phyloP scores from a whole-genome alignment of 148 eudicot species.

The Limonium bicolor region DNA sequence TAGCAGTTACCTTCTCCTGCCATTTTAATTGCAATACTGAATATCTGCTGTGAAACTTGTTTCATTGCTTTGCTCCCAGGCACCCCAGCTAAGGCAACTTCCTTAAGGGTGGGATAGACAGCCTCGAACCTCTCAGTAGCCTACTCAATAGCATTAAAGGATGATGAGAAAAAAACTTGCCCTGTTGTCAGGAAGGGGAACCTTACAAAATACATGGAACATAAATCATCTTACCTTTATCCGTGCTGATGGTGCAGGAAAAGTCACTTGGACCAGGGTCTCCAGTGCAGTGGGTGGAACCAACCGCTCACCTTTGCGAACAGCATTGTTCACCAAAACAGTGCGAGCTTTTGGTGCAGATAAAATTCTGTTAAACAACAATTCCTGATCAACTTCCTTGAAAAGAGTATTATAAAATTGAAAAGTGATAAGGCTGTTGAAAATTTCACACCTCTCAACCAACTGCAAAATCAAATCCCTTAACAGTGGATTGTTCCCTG shows the following conservation, averaged over 20 bases:
- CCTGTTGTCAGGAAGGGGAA: too few relatives aligned
- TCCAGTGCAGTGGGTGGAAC: conserved; percentile 59
- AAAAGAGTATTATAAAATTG: too few relatives aligned
- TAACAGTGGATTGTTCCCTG: conserved; percentile 50
- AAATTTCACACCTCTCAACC: conserved; percentile 41
- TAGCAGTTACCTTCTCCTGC: conserved; percentile 86
- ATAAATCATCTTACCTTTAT: conserved; percentile 37
- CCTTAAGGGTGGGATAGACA: conserved; percentile 61
- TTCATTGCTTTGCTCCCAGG: conserved; percentile 86
- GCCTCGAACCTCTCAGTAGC: conserved; percentile 88
- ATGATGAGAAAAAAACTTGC: background rate
- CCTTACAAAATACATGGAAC: too few relatives aligned
- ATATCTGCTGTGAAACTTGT: conserved; percentile 51
- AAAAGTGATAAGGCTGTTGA: too few relatives aligned
- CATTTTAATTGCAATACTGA: conserved; percentile 39
- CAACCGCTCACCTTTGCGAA: conserved; percentile 65
- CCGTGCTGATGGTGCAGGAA: conserved; percentile 54
- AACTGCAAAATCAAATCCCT: conserved; percentile 69
- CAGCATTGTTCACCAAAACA: conserved; percentile 59
- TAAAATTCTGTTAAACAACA: conserved; percentile 38
- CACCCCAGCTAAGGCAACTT: conserved; percentile 68
- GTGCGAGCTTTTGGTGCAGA: conserved; percentile 63
- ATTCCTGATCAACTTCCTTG: too few relatives aligned
- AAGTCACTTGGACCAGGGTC: conserved; percentile 41
- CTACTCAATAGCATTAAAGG: conserved; percentile 13